Percentiles rank a stretch among this genome's conserved stretches.
phyloP scores from a whole-genome alignment of 208 protist genomes.

The Wallacemonas sp. region DNA sequence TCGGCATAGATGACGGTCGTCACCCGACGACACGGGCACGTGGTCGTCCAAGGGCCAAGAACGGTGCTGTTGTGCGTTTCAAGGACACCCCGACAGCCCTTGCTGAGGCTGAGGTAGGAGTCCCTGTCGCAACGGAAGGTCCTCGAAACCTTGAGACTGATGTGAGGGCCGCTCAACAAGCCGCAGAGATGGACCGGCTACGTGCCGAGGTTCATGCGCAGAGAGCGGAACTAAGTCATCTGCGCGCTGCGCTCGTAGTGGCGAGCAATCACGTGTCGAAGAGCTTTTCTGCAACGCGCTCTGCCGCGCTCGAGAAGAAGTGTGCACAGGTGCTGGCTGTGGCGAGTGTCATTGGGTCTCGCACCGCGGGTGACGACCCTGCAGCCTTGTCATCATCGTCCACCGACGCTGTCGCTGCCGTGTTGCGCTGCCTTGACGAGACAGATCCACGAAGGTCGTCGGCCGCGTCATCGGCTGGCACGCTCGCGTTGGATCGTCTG shows the following conservation, averaged over 20 bases:
- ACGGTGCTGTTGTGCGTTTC: not conserved
- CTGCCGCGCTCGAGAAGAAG: not conserved
- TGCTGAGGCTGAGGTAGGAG: not conserved
- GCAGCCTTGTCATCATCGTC: too few species aligned
- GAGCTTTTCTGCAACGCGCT: not conserved
- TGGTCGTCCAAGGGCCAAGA: not conserved
- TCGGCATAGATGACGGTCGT: not conserved
- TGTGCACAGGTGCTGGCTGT: not conserved
- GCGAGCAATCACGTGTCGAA: not conserved
- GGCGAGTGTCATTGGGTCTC: not conserved
- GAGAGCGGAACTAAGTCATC: not conserved
- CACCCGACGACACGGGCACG: not conserved
- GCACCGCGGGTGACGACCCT: too few species aligned
- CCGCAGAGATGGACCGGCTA: not conserved
- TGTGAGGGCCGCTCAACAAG: too few species aligned
- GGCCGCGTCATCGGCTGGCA: not conserved
- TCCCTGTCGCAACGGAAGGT: too few species aligned
- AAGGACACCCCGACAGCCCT: not conserved
- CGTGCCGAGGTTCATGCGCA: not conserved
- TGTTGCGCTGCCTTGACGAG: not conserved
- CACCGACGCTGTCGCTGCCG: not conserved
- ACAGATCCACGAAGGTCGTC: not conserved
- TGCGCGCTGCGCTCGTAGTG: not conserved
- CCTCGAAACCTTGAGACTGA: too few species aligned
- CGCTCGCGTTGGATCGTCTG: not conserved